Evolutionary conservation across 2,329 filamentous ascomycete species (phyloP), one percentile per base, ranked within the genome.

Genomic region (Alternaria sp.): DNA sequence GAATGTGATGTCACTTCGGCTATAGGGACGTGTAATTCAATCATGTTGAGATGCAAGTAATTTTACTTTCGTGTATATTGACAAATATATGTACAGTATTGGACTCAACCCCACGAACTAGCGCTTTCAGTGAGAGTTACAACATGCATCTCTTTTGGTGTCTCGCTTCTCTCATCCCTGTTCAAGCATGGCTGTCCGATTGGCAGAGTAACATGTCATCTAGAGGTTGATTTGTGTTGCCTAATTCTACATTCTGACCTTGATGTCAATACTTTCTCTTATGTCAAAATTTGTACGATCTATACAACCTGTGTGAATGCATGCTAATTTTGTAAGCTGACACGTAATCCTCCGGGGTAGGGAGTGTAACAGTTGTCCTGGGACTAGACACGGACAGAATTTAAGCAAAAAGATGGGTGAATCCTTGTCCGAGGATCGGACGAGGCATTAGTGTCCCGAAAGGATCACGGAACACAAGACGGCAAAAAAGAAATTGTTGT

Each of bases 401-500:
- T 7, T 1, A 11, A 41, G 18, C 2, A 41, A 41, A 41, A 41
- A 14, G 18, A 22, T 22, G 5, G 2, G 4, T 22, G 9, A 41
- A 41, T 7, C 11, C 18, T n/a, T 6, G 12, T 22, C 18, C 9
- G 9, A 41, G 2, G 0, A 22, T 3, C 8, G 3, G 8, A 22
- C 12, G 0, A 18, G 4, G 22, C 2, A 7, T 41, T 18, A 22
- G 18, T 41, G 38, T 24, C 3, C 12, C 5, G 5, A 12, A 3
- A 7, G 4, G 0, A 6, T 4, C 3, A 16, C 16, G 7, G 5
- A 14, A 7, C 39, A 12, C 5, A 42, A 51, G 51, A 52, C 14
- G 43, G 38, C 48, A 60, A 63, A 62, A 57, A 64, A 39, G 48
- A 34, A 34, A 6, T 12, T 36, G 5, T 16, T 1, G 14, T 14